Base-by-base conservation (phyloP, 257 asterid genomes). In the Plantago major region DNA sequence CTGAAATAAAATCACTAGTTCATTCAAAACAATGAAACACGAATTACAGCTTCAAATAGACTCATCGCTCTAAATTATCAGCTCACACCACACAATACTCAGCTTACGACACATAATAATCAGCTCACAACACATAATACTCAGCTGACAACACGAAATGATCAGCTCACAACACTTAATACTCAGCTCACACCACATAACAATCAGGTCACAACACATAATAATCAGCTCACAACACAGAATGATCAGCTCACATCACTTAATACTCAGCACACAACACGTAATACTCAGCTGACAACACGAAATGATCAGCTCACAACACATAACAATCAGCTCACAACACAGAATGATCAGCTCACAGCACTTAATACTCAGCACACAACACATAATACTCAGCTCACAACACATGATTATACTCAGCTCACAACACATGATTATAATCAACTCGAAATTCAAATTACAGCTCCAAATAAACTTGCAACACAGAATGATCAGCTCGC, bases 1-100 rank as follows among this genome's bases (percentile, higher is more conserved):
- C 96, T 87, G 67, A 5, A 33, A 7, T 33, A 33, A 33, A 33
- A 33, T 33, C 40, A 33, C 40, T 3, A 22, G 26, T 22, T 2
- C 26, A 22, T 22, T 22, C 26, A 22, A 22, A 22, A 22, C 64
- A 10, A 22, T 28, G 4, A 55, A 57, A 16, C 11, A 18, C 19
- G 46, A 37, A 48, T 18, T 45, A 50, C 15, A 47, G 40, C 8
- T 54, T 46, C 55, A 61, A 33, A 62, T 14, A 5, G 40, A 58
- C 12, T 33, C 26, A 14, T 49, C 22, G 50, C 4, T 5, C 19
- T 9, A 38, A 46, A 33, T 22, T 22, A 22, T 22, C 26, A 22
- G 2, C 26, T 22, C 26, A 22, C 26, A 12, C 51, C 4, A 1
- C 19, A 14, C 18, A 46, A 33, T 22, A 22, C 26, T 22, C 26